A percentile compares a stretch with the other conserved stretches of the same genome.
These are phyloP conservation scores for Scheffersomyces lignosus DNA, from an alignment of 805 yeast genomes.

Conservation along the genomic window DNA sequence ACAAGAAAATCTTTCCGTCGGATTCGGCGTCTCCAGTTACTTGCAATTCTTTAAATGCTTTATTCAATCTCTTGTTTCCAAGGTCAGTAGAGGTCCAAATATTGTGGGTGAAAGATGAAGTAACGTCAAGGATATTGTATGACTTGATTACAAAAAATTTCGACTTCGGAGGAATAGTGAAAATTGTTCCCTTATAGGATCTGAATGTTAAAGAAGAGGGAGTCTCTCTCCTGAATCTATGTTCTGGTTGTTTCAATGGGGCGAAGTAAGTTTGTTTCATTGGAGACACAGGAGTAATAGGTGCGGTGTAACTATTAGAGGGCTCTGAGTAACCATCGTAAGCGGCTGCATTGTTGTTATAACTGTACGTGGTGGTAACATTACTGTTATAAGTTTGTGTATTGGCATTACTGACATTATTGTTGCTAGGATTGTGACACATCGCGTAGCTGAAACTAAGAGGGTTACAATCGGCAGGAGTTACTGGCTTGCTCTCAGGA, in stretches of 20 bases:
- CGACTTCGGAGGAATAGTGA: constrained; percentile 20
- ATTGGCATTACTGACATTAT: not conserved
- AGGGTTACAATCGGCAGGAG: too few species aligned
- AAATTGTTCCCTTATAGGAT: constrained; percentile 14
- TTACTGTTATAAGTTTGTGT: not conserved
- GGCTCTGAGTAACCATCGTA: not conserved
- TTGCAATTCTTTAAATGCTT: constrained; percentile 33
- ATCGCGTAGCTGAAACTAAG: too few species aligned
- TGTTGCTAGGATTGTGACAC: not conserved
- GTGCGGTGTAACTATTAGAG: not conserved
- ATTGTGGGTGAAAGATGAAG: constrained; percentile 46
- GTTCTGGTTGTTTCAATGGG: too few species aligned
- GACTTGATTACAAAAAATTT: constrained; percentile 57
- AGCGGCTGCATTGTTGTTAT: not conserved
- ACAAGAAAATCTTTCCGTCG: constrained; percentile 41
- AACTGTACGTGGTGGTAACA: not conserved
- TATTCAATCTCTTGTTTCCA: constrained; percentile 53
- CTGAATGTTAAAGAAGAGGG: constrained; percentile 3
- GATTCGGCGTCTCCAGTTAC: constrained; percentile 13
- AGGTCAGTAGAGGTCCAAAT: constrained; percentile 62
- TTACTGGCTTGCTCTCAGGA: not conserved
- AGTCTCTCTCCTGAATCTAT: not conserved
- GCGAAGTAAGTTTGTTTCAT: too few species aligned
- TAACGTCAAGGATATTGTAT: constrained; percentile 47
- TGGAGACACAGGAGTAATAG: not conserved